Evolutionary conservation across 1,284 basidiomycete genomes (phyloP).

Genomic region (Pseudozyma tsukubaensis): DNA sequence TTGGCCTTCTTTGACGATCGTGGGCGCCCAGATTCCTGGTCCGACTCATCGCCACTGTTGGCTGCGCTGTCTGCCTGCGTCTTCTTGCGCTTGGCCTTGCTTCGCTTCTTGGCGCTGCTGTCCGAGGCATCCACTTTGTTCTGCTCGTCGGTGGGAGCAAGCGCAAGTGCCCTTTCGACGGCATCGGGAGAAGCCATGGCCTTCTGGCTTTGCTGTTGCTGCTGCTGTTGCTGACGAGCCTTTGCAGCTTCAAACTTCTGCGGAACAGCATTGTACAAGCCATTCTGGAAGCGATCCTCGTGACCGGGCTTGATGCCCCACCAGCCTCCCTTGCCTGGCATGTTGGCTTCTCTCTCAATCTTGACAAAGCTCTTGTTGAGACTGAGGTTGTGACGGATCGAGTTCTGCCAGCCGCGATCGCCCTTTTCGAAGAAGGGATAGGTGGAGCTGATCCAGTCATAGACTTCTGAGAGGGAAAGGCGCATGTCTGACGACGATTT

Average conservation of each 20-base stretch:
- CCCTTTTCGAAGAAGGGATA: conserved; percentile 92
- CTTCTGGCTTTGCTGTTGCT: conserved; percentile 34
- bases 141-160: conserved; percentile 9
- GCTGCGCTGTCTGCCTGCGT: conserved; percentile 15
- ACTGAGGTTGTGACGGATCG: conserved; percentile 89
- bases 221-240: conserved; percentile 36
- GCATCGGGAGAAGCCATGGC: conserved; percentile 23
- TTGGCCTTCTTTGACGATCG: conserved; percentile 35
- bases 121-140: conserved; percentile 15
- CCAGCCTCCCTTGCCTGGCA: conserved; percentile 70
- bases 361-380: conserved; percentile 83
- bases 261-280: conserved; percentile 53
- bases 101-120: conserved; percentile 36
- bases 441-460: conserved; percentile 91
- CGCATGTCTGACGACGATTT: conserved; percentile 84
- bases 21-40: conserved; percentile 24
- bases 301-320: conserved; percentile 70
- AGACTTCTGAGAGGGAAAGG: conserved; percentile 92
- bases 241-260: conserved; percentile 52
- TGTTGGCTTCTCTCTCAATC: conserved; percentile 66
- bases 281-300: conserved; percentile 64
- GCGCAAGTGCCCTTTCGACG: conserved; percentile 17
- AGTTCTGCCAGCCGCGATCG: conserved; percentile 94
- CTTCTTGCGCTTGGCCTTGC: conserved; percentile 49
- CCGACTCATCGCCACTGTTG: conserved; percentile 39